Evolutionary conservation across 2,329 filamentous ascomycete species (phyloP).

Genomic region (Penicillium sp.): DNA sequence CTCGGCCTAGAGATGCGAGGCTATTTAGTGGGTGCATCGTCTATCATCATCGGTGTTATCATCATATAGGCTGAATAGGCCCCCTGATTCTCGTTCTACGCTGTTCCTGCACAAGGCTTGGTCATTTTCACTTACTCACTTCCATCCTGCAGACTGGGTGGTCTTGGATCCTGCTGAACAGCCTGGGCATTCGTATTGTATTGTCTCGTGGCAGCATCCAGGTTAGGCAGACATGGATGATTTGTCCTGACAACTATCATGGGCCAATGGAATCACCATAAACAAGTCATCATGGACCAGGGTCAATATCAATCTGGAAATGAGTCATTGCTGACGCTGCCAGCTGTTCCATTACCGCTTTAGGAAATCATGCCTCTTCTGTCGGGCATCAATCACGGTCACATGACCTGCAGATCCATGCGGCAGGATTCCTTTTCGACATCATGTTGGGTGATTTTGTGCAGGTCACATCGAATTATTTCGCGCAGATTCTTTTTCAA

Average conservation of each 20-base stretch:
- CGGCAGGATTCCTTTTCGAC: not conserved
- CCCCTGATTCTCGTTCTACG: not conserved
- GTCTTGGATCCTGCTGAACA: not conserved
- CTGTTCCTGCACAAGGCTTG: not conserved
- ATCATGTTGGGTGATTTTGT: not conserved
- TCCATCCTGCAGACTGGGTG: not conserved
- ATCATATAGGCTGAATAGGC: not conserved
- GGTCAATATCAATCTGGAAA: not conserved
- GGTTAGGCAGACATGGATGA: not conserved
- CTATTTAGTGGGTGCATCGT: not conserved
- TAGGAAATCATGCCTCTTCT: not conserved
- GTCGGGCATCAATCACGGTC: slow-evolving; percentile 4
- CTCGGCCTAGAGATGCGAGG: not conserved
- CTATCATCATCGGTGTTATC: not conserved
- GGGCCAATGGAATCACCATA: not conserved
- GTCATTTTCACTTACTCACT: not conserved
- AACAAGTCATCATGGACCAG: not conserved
- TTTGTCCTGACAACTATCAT: not conserved
- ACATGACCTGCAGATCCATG: not conserved
- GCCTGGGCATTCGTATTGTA: not conserved
- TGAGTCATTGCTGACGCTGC: slow-evolving; percentile 8
- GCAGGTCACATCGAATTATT: not conserved
- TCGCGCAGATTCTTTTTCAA: not conserved
- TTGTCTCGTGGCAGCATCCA: not conserved
- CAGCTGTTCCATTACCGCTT: not conserved